Base-by-base conservation (phyloP, 495 filamentous ascomycete species). In the Daldinia caldariorum region DNA sequence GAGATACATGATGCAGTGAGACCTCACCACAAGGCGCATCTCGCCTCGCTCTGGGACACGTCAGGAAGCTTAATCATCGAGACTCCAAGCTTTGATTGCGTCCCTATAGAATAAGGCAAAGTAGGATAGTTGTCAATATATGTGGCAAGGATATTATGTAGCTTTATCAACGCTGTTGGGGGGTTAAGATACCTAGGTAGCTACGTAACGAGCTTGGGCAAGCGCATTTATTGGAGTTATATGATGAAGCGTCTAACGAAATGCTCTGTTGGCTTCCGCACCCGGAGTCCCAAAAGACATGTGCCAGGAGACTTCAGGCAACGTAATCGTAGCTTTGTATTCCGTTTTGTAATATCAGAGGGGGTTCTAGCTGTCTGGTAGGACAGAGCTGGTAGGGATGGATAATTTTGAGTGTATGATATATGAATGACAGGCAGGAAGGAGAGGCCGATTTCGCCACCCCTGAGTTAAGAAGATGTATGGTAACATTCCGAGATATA, bases 1-100 rank as follows among this genome's bases (percentile, higher is more conserved):
- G 49, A 60, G 32, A 57, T 65, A 72, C 68, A 69, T 69, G 58
- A 71, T 74, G 74, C 68, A 66, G 71, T 76, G 71, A 66, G 69
- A 72, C 68, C 58, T 67, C 66, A 59, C 59, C 69, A 64, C 61
- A 68, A 51, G 64, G 55, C 63, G 66, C 63, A 62, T 62, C 69
- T 74, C 65, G 59, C 66, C 66, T 70, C 60, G 70, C 61, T 73
- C 18, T 73, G 22, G 61, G 45, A 73, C 70, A 70, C 66, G 61
- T 70, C 58, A 69, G 43, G 70, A 61, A 63, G 70, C 70, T 73
- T 73, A 70, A 69, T 68, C 66, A 66, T 57, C 47, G 66, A 58
- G 20, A 32, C 53, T 39, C 20, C 14, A 47, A 54, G 53, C 43
- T 49, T 47, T 49, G 68, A 55, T 63, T 10, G 56, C 61, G 57